Percentiles rank a stretch among this genome's conserved stretches.
These are phyloP conservation scores for Teratosphaeria zuluensis DNA, from an alignment of 2,329 filamentous ascomycete species.

Conservation along the genomic window DNA sequence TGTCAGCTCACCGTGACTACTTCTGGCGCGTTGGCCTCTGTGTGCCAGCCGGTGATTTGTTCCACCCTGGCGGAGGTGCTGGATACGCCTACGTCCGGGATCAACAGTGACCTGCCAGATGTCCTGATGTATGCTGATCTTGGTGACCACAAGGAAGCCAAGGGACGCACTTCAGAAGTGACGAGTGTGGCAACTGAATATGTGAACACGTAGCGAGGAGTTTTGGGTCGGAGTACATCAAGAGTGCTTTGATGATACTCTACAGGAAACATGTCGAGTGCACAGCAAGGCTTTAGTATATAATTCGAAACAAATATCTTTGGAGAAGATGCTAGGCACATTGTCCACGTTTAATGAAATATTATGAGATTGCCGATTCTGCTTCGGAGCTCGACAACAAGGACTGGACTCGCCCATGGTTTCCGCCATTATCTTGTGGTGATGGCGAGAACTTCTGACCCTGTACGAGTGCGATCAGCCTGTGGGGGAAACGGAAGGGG, in stretches of 20 bases:
- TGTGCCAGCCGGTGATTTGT: constrained; percentile 46
- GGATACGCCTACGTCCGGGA: not conserved
- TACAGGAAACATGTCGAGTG: not conserved
- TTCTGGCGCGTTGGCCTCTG: constrained; percentile 91
- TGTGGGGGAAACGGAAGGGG: too few relatives aligned
- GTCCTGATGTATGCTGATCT: not conserved
- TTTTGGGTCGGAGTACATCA: not conserved
- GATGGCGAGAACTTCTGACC: too few relatives aligned
- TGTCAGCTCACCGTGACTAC: constrained; percentile 92
- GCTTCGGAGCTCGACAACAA: too few relatives aligned
- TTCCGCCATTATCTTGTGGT: too few relatives aligned
- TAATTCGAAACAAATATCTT: too few relatives aligned
- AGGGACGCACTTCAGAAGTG: not conserved
- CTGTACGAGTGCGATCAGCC: not conserved
- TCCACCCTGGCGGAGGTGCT: constrained; percentile 17
- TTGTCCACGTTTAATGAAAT: too few relatives aligned
- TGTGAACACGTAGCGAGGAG: not conserved
- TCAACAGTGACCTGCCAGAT: not conserved
- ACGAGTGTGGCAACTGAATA: too few relatives aligned
- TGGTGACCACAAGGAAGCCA: not conserved
- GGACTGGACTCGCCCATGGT: too few relatives aligned
- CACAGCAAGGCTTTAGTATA: not conserved
- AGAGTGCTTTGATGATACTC: not conserved
- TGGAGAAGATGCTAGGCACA: too few relatives aligned
- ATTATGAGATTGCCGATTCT: too few relatives aligned